phyloP scores from a whole-genome alignment of 2,329 filamentous ascomycete species.

The Penicillium vulpinum region DNA sequence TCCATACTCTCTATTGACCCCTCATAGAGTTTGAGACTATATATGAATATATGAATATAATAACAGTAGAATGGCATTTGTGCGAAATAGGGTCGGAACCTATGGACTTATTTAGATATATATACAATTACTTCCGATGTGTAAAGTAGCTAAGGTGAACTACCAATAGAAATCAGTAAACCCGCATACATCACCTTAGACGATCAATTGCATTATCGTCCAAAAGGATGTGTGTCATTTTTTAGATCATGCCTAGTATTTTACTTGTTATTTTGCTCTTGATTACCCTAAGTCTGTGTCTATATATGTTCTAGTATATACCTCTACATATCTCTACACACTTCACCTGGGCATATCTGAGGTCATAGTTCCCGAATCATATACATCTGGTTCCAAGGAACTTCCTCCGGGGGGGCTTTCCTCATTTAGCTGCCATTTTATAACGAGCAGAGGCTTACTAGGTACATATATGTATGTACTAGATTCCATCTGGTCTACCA shows the following conservation, averaged over 20 bases:
- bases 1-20: slow-evolving; percentile 1
- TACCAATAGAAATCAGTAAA: slow-evolving; percentile 5
- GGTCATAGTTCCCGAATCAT: background rate
- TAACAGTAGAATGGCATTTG: background rate
- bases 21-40: background rate
- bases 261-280: too few species aligned
- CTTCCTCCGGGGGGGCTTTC: background rate
- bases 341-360: too few species aligned
- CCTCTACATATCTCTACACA: too few species aligned
- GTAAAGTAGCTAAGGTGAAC: background rate
- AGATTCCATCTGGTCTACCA: too few species aligned
- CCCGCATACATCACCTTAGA: background rate
- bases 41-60: background rate
- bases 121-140: background rate
- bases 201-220: background rate
- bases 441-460: background rate
- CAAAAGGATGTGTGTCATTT: background rate
- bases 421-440: background rate
- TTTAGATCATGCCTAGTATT: background rate
- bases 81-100: slow-evolving; percentile 5
- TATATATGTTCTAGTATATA: too few species aligned
- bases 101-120: background rate
- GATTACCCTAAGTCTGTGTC: background rate
- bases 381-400: background rate
- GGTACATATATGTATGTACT: too few species aligned